These are phyloP conservation scores for Globisporangium nunn DNA, from an alignment of 352 stramenopile genomes.

Conservation along the genomic window DNA sequence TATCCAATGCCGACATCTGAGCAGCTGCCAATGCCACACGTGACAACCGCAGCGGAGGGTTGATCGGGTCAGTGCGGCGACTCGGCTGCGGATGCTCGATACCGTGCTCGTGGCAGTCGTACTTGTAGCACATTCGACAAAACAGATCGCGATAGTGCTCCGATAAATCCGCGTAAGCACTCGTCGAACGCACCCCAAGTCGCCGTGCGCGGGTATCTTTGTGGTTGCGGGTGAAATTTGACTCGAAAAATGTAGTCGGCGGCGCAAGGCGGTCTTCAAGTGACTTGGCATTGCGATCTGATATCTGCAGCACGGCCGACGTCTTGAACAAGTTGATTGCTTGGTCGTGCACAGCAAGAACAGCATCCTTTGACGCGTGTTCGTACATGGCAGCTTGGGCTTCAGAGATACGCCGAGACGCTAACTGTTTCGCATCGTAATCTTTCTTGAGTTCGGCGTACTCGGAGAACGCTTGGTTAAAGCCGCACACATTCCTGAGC, in stretches of 20 bases:
- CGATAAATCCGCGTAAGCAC: constrained; percentile 63
- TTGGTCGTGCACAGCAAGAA: not conserved
- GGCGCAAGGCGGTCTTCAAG: constrained; percentile 39
- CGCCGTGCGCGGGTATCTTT: constrained; percentile 4
- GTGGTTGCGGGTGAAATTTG: constrained; percentile 26
- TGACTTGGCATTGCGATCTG: constrained; percentile 8
- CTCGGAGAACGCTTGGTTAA: constrained; percentile 52
- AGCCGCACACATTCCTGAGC: constrained; percentile 47
- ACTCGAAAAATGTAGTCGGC: constrained; percentile 60
- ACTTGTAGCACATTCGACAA: constrained; percentile 90
- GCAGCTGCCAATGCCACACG: constrained; percentile 13
- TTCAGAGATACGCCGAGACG: constrained; percentile 37
- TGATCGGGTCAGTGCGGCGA: constrained; percentile 50
- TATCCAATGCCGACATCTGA: not conserved
- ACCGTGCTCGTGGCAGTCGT: constrained; percentile 89
- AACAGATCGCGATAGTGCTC: constrained; percentile 90
- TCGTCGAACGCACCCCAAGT: constrained; percentile 24
- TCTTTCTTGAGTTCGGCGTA: constrained; percentile 71
- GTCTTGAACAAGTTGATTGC: constrained; percentile 27
- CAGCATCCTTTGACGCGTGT: constrained; percentile 4
- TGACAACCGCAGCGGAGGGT: constrained; percentile 41
- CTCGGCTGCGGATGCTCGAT: constrained; percentile 69
- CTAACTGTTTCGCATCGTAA: constrained; percentile 27
- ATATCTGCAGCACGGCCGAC: constrained; percentile 22
- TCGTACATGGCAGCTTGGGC: constrained; percentile 13